These are phyloP conservation scores for Pseudopediastrum boryanum DNA, from an alignment of 139 green algal genomes.

Conservation along the genomic window DNA sequence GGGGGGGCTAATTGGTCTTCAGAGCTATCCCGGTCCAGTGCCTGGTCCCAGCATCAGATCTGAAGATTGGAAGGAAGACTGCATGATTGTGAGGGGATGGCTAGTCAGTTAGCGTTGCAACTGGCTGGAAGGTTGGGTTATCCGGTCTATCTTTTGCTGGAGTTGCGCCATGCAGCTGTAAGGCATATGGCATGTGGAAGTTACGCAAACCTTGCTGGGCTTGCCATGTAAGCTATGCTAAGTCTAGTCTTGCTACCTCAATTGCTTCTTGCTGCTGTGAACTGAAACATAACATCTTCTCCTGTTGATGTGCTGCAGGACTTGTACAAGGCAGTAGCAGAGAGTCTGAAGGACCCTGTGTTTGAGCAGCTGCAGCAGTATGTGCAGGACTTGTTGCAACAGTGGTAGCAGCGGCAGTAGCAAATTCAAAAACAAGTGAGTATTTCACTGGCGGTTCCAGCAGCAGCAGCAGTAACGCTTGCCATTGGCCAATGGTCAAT, in stretches of 20 bases:
- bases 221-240: background rate
- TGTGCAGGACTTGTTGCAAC: slow-evolving; percentile 28
- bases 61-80: too few relatives aligned
- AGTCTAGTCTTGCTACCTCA: background rate
- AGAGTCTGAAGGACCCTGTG: slow-evolving; percentile 18
- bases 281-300: background rate
- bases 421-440: background rate
- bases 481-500: too few relatives aligned
- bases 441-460: background rate
- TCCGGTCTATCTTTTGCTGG: background rate
- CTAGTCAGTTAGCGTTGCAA: too few relatives aligned
- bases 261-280: background rate
- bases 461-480: slow-evolving; percentile 5
- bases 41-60: too few relatives aligned
- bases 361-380: slow-evolving; percentile 30
- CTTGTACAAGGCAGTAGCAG: slow-evolving; percentile 29
- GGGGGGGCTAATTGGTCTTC: too few relatives aligned
- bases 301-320: slow-evolving; percentile 16
- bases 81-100: too few relatives aligned
- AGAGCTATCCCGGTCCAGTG: too few relatives aligned
- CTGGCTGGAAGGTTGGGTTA: background rate
- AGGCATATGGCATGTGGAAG: background rate
- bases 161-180: background rate
- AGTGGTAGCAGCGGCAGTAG: slow-evolving; percentile 4
- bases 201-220: background rate